Evolutionary conservation across 768 basidiomycete genomes (phyloP), one percentile per base, ranked within the genome.

Genomic region (Lentinula guzmanii): DNA sequence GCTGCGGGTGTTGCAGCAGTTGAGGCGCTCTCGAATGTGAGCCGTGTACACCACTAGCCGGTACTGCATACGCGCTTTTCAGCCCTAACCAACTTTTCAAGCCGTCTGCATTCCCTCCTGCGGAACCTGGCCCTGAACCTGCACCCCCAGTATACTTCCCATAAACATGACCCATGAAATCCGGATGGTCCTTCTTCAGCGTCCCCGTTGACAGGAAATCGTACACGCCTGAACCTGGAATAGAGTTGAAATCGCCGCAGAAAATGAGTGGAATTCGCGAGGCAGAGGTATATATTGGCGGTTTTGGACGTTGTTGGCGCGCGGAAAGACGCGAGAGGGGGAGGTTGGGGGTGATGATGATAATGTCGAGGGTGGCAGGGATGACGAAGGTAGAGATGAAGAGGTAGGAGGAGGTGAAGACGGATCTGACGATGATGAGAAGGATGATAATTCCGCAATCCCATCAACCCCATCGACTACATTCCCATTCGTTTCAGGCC

Each of bases 231-330:
- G 91, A 93, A 9, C 78, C 77, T 1, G 93, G 90, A 2, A 87
- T 75, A 53, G 94, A 96, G 79, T 99, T 99, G 78, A 90, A 95
- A 76, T 99, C 97, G n/a, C 95, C 94, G 67, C 90, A 91, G 61
- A 98, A 78, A 72, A 99, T 82, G 63, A 90, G 73, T 8, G 97
- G 96, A 70, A 98, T 97, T 79, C 93, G 92, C 54, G 82, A 81
- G 16, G 90, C 93, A 69, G 96, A 93, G 11, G 84, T 66, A 71
- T 98, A 98, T 21, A 75, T 70, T 16, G 93, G 93, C 8, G 59
- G 33, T 60, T 51, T 60, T 5, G 31, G 24, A 39, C 33, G 46
- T 48, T 48, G 46, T 8, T 9, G 46, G 3, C 46, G 46, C 7
- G 46, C 8, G 21, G 46, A 24, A 48, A 18, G 46, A 9, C 21